phyloP scores from a whole-genome alignment of 164 flowering plant genomes.

The Litsea cubeba region DNA sequence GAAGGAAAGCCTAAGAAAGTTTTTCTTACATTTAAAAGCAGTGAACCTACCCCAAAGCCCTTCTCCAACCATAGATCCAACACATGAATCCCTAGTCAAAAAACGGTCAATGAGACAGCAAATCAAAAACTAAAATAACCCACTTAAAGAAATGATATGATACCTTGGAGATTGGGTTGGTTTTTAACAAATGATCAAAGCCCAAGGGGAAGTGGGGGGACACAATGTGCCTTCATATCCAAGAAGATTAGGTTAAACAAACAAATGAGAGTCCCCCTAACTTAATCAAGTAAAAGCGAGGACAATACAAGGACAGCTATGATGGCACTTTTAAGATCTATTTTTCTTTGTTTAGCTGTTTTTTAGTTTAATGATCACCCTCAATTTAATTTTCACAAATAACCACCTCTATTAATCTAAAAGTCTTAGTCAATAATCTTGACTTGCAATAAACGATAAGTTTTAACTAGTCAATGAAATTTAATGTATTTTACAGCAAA shows the following conservation, averaged over 20 bases:
- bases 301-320: constrained; percentile 12
- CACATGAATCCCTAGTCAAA: background rate
- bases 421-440: too few relatives aligned
- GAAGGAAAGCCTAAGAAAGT: background rate
- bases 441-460: too few relatives aligned
- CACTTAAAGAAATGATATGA: background rate
- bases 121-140: background rate
- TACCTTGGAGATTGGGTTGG: constrained; percentile 16
- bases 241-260: constrained; percentile 3
- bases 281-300: background rate
- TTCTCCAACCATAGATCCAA: constrained; percentile 1
- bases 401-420: too few relatives aligned
- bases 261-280: background rate
- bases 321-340: background rate
- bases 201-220: constrained; percentile 8
- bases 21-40: background rate
- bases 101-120: background rate
- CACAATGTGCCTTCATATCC: constrained; percentile 13
- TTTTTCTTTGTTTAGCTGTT: too few relatives aligned
- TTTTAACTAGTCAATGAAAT: too few relatives aligned
- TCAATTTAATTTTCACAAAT: too few relatives aligned
- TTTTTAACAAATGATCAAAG: constrained; percentile 3
- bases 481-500: too few relatives aligned
- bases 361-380: too few relatives aligned
- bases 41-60: background rate